Conservation (phyloP, 352 stramenopile genomes). For the Phytophthora fragariaefolia region DNA sequence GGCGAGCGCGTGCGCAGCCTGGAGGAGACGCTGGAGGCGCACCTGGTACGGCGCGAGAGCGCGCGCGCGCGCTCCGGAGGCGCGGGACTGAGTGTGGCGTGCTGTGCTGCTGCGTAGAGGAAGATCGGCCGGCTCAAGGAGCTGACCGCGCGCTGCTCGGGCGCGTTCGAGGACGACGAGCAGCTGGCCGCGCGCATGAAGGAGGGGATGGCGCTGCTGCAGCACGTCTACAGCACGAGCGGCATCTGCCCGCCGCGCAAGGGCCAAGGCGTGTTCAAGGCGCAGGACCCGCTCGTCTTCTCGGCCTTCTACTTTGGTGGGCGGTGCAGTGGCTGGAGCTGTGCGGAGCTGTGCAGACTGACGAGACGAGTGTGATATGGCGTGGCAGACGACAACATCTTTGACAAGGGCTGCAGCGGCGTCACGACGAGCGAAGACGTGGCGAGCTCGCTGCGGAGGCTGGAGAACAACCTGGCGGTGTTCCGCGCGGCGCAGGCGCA, state of each 20-base stretch:
- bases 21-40: conserved; percentile 66
- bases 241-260: conserved; percentile 64
- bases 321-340: background rate
- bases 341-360: background rate
- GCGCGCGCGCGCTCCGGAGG: too few relatives aligned
- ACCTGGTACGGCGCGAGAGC: conserved; percentile 69
- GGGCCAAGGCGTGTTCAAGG: conserved; percentile 61
- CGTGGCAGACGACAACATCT: conserved; percentile 31
- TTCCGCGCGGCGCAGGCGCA: conserved; percentile 54
- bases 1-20: conserved; percentile 70
- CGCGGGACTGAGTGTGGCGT: background rate
- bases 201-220: conserved; percentile 55
- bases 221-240: conserved; percentile 64
- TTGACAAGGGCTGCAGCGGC: conserved; percentile 19
- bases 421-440: conserved; percentile 42
- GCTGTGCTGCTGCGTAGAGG: conserved; percentile 32
- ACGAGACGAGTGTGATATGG: background rate
- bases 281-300: conserved; percentile 53
- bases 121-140: conserved; percentile 82
- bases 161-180: conserved; percentile 39
- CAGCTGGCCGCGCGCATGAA: conserved; percentile 45
- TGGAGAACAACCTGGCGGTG: conserved; percentile 58
- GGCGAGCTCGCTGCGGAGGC: conserved; percentile 46
- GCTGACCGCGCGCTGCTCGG: conserved; percentile 49
- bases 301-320: conserved; percentile 52